Evolutionary conservation across 306 rosid genomes (phyloP).

Genomic region (Prunus salicina): DNA sequence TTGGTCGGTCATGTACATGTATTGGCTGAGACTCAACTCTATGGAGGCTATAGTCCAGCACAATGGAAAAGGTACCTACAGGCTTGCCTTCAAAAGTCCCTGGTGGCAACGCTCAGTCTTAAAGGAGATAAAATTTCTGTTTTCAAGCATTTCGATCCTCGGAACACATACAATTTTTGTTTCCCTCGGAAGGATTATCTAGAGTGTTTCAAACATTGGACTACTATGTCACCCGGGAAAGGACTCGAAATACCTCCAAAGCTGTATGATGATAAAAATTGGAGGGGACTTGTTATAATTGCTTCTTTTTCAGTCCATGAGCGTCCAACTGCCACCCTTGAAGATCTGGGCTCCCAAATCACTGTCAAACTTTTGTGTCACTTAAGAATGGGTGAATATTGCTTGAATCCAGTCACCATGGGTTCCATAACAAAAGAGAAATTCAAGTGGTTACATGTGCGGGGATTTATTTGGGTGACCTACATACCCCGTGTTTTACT

Average conservation of each 20-base stretch:
- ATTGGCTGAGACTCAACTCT: not conserved
- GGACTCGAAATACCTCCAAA: not conserved
- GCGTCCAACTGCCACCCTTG: not conserved
- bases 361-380: not conserved
- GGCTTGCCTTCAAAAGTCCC: not conserved
- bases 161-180: not conserved
- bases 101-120: not conserved
- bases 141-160: not conserved
- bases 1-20: not conserved
- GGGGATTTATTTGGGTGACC: slow-evolving; percentile 16
- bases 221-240: not conserved
- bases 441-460: not conserved
- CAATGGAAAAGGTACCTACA: not conserved
- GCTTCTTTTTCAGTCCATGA: slow-evolving; percentile 2
- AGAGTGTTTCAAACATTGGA: not conserved
- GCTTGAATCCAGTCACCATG: not conserved
- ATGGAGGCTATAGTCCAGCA: not conserved
- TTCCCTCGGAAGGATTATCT: not conserved
- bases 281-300: slow-evolving; percentile 14
- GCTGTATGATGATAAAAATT: not conserved
- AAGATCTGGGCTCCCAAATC: not conserved
- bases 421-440: not conserved
- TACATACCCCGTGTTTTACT: not conserved
- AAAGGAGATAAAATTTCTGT: not conserved
- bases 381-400: not conserved